Evolutionary conservation across 768 basidiomycete species (phyloP).

Genomic region (Goffeauzyma gilvescens): DNA sequence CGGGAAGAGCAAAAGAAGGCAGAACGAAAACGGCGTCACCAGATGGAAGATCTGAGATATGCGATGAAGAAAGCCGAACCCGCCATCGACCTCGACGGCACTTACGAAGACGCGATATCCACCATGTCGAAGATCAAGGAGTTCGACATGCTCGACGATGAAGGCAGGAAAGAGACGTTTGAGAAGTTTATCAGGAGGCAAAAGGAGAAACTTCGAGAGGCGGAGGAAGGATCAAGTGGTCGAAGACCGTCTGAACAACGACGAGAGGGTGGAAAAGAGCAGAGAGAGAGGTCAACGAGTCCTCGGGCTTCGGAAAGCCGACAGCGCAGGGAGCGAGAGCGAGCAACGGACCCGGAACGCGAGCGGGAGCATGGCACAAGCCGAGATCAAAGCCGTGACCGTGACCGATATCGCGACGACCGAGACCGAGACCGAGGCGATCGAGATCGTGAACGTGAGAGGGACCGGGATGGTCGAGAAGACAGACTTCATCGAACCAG

Average conservation of each 20-base stretch:
- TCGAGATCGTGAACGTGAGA: constrained; percentile 28
- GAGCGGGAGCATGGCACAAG: constrained; percentile 10
- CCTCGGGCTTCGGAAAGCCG: too few relatives aligned
- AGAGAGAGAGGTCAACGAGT: constrained; percentile 66
- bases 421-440: constrained; percentile 32
- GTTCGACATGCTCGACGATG: constrained; percentile 64
- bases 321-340: too few relatives aligned
- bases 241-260: not conserved
- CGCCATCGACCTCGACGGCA: constrained; percentile 50
- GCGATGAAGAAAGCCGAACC: constrained; percentile 78
- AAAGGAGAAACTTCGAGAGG: too few relatives aligned
- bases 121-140: constrained; percentile 66
- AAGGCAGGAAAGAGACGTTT: constrained; percentile 65
- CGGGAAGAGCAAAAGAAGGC: constrained; percentile 49
- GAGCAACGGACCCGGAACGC: constrained; percentile 14
- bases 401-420: constrained; percentile 1
- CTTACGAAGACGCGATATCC: constrained; percentile 68
- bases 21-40: constrained; percentile 64
- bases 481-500: constrained; percentile 14
- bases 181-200: constrained; percentile 74
- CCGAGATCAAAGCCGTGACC: not conserved
- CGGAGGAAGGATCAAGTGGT: too few relatives aligned
- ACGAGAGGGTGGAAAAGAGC: not conserved
- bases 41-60: constrained; percentile 90
- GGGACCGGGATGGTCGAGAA: constrained; percentile 33